phyloP scores from a whole-genome alignment of 306 rosid species.

The Elaeagnus macrophylla region DNA sequence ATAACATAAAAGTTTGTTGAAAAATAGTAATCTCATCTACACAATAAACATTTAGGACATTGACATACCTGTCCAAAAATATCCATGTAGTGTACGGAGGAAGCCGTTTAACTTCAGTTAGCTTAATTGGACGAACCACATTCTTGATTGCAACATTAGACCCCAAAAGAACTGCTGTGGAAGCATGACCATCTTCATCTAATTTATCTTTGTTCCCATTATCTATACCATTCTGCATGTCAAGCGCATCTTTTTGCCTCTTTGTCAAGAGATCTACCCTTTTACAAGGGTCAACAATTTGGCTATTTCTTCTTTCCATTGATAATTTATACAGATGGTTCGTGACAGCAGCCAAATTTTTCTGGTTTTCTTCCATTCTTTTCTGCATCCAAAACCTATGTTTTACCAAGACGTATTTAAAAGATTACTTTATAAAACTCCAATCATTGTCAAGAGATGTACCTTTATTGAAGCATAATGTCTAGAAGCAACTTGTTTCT shows the following conservation, averaged over 20 bases:
- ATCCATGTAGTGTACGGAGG: conserved; percentile 99
- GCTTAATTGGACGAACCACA: conserved; percentile 87
- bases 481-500: conserved; percentile 62
- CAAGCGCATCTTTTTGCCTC: conserved; percentile 83
- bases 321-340: conserved; percentile 42
- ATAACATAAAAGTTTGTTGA: not conserved
- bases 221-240: conserved; percentile 71
- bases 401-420: not conserved
- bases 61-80: conserved; percentile 82
- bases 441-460: conserved; percentile 7
- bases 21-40: not conserved
- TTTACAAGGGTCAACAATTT: conserved; percentile 23
- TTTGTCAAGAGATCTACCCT: conserved; percentile 53
- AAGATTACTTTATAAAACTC: conserved; percentile 8
- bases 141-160: conserved; percentile 83
- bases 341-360: conserved; percentile 56
- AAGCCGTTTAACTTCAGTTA: conserved; percentile 68
- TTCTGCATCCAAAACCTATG: conserved; percentile 34
- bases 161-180: conserved; percentile 93
- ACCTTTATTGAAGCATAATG: conserved; percentile 61
- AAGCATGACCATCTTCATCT: conserved; percentile 63
- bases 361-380: conserved; percentile 74
- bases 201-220: conserved; percentile 50
- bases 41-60: conserved; percentile 14
- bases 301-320: conserved; percentile 42